A percentile compares a stretch with the other conserved stretches of the same genome.
phyloP scores from a whole-genome alignment of 2,329 filamentous ascomycete genomes.

The Cercospora sp. region DNA sequence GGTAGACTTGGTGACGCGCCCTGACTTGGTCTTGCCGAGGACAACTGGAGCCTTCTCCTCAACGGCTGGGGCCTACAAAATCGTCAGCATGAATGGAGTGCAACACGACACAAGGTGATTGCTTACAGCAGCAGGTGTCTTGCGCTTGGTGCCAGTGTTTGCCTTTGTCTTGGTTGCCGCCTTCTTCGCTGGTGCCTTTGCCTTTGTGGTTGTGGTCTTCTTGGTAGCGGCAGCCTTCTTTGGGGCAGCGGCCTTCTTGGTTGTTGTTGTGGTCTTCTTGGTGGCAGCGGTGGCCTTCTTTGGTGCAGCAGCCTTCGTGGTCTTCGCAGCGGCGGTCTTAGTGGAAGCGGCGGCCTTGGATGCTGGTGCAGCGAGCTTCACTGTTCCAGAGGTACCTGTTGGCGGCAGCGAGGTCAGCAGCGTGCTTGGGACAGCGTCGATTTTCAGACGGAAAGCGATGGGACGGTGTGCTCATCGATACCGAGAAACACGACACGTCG shows the following conservation, averaged over 20 bases:
- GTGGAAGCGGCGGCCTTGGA: constrained; percentile 43
- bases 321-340: constrained; percentile 48
- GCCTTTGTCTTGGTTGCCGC: constrained; percentile 44
- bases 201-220: constrained; percentile 44
- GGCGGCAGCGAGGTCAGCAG: constrained; percentile 32
- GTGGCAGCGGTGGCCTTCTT: constrained; percentile 51
- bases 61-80: constrained; percentile 61
- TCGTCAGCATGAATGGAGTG: constrained; percentile 22
- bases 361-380: constrained; percentile 66
- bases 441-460: constrained; percentile 12
- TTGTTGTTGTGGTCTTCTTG: constrained; percentile 37
- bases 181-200: constrained; percentile 46
- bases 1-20: constrained; percentile 74
- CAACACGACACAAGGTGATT: neutral
- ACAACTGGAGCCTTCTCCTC: constrained; percentile 67
- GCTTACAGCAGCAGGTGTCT: constrained; percentile 42
- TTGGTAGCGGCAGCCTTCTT: constrained; percentile 57
- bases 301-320: constrained; percentile 42
- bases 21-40: constrained; percentile 80
- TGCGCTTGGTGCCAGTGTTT: constrained; percentile 50
- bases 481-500: constrained; percentile 17
- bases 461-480: constrained; percentile 9
- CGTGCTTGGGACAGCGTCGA: constrained; percentile 7
- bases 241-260: constrained; percentile 46
- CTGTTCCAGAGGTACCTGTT: constrained; percentile 77